Base-by-base conservation (phyloP, 306 rosid genomes). In the Glycyrrhiza uralensis region DNA sequence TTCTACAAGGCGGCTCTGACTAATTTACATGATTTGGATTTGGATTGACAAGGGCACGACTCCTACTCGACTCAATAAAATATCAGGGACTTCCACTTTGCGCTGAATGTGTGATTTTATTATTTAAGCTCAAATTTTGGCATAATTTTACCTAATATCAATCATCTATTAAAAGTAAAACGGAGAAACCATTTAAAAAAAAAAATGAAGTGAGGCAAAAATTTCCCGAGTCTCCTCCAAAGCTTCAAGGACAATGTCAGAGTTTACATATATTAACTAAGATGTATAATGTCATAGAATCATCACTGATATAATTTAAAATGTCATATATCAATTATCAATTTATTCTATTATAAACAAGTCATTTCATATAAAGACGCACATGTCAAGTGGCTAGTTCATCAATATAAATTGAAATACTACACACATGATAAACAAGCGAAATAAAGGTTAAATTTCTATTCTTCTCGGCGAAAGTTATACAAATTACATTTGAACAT, bases 401-500 rank as follows among this genome's bases (percentile, higher is more conserved):
- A 13, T 39, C 35, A 30, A 35, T 7, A 13, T 39, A 23, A 30
- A 35, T 7, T 7, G 26, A 24, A 17, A 19, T 18, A 38, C 7
- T 18, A 38, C 26, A 6, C 63, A 61, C 12, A 15, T 6, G 8
- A 30, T 19, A 51, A 7, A 20, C 47, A 45, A 19, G 33, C 14
- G 44, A 0, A 64, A 41, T 28, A 17, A 60, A 54, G 29, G 15
- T 42, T 13, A 7, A 68, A 3, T 28, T 49, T 69, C 30, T 30
- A 33, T 62, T 66, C 50, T 80, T 24, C 28, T 23, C 36, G 67
- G 17, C 52, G 8, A 18, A 79, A 17, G 71, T 42, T 78, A 51
- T 50, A 80, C 60, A 78, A 30, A 56, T 50, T 68, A 66, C 80
- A 74, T 23, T 58, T 9, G 52, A 72, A 12, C 46, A 59, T 62